Base-by-base conservation (phyloP, 2,329 filamentous ascomycete genomes). In the Paracamarosporium sp. region DNA sequence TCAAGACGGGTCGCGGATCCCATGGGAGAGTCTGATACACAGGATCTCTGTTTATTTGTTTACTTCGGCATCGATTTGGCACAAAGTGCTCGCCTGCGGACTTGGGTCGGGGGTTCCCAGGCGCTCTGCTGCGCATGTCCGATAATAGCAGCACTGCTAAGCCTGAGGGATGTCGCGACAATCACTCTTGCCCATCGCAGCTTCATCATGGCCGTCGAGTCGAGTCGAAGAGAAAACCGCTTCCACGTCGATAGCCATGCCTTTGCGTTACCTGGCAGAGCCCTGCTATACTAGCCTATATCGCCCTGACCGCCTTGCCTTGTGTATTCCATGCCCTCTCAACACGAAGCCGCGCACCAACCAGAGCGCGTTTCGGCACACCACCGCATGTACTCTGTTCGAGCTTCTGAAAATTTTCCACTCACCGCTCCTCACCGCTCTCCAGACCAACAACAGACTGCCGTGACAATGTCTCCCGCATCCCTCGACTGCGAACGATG, bases 361-460 rank as follows among this genome's bases (percentile, higher is more conserved):
- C 64, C 67, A 73, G 66, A 56, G 64, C 50, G 45, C 61, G 60
- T 53, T 43, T 48, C 65, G 62, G 54, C 66, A 69, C 67, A 73
- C 62, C 63, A 64, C 52, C 59, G 9, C 17, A 38, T 41, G 31
- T 55, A 31, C 41, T 30, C 41, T 55, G 58, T 47, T 45, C 43
- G 50, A 50, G 57, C 55, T 59, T 57, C 56, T 54, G 59, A 73
- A 64, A 71, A 62, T 65, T 68, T 63, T 64, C 54, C 31, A 28
- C 60, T 71, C 72, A 75, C 74, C 69, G 71, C 72, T 62, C 60
- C 63, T 71, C 66, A 71, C 69, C 69, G 67, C 71, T 60, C 57
- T 56, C 56, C 24, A 53, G 57, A 55, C 60, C 56, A 58, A 66
- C 64, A 66, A 62, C 62, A 57, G 59, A 62, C 51, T 57, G 60